A percentile compares a stretch with the other conserved stretches of the same genome.
Conservation (phyloP, 176 grass and related monocot species). For the Triticum monococcum region DNA sequence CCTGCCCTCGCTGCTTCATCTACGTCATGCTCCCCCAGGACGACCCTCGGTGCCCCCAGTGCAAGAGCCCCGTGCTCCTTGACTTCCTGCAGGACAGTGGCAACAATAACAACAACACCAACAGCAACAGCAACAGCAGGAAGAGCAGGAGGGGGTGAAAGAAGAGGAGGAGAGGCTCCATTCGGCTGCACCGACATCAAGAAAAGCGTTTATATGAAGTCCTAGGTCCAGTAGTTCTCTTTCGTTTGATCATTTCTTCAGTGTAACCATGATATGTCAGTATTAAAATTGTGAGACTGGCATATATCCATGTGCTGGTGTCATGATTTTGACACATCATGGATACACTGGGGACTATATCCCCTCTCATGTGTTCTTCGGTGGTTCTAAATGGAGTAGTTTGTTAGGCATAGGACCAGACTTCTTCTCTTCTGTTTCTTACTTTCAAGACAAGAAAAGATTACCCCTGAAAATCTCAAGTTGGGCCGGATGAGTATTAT, state of each 20-base stretch:
- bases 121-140: conserved; percentile 20
- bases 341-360: conserved; percentile 59
- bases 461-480: conserved; percentile 19
- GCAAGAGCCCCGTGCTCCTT: conserved; percentile 84
- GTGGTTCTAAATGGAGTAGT: conserved; percentile 31
- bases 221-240: conserved; percentile 47
- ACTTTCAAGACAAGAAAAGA: conserved; percentile 20
- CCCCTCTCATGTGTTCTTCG: conserved; percentile 19
- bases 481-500: conserved; percentile 1
- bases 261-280: conserved; percentile 79
- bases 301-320: conserved; percentile 9
- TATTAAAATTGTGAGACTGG: conserved; percentile 22
- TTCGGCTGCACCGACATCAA: conserved; percentile 14
- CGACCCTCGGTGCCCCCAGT: conserved; percentile 79
- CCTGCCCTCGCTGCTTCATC: conserved; percentile 83
- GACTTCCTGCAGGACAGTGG: conserved; percentile 61
- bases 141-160: conserved; percentile 63
- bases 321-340: conserved; percentile 56
- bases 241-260: conserved; percentile 41
- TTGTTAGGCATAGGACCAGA: conserved; percentile 42
- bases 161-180: not conserved
- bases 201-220: conserved; percentile 38
- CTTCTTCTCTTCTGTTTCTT: conserved; percentile 22
- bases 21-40: conserved; percentile 94
- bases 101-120: conserved; percentile 29